Evolutionary conservation across 2,329 filamentous ascomycete genomes (phyloP).

Genomic region (Juglanconis sp.): DNA sequence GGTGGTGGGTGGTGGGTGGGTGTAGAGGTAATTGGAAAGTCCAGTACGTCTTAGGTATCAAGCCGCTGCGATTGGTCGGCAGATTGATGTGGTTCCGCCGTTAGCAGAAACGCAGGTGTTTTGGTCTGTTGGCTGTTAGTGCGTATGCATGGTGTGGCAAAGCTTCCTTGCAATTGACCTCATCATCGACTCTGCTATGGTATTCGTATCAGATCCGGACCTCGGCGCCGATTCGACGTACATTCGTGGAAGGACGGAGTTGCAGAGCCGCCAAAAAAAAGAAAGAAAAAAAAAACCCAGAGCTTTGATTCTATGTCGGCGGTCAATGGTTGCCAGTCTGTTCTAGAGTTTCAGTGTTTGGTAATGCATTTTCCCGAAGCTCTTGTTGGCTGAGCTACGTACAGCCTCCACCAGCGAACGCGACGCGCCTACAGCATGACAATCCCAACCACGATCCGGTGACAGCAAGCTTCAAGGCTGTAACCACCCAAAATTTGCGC

Average conservation of each 20-base stretch:
- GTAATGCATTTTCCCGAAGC: neutral
- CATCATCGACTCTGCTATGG: neutral
- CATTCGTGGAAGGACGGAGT: no score
- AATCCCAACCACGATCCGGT: neutral
- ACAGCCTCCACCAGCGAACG: neutral
- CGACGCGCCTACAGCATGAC: neutral
- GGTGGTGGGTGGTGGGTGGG: no score
- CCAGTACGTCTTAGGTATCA: slow-evolving; percentile 15
- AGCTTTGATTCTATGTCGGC: no score
- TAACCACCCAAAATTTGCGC: neutral
- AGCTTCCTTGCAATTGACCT: neutral
- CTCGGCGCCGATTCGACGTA: neutral
- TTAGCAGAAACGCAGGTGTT: neutral
- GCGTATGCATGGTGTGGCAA: neutral
- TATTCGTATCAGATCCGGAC: neutral
- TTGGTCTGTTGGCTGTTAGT: neutral
- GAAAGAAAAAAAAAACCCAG: no score
- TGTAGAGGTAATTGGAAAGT: slow-evolving; percentile 19
- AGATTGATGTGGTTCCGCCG: neutral
- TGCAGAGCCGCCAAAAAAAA: no score
- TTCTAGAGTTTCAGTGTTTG: neutral
- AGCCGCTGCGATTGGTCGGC: slow-evolving; percentile 18
- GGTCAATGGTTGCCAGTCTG: no score
- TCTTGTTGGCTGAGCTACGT: neutral
- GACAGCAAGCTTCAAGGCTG: neutral